Evolutionary conservation across 768 basidiomycete species (phyloP), one percentile per base, ranked within the genome.

Genomic region (Suillus decipiens): DNA sequence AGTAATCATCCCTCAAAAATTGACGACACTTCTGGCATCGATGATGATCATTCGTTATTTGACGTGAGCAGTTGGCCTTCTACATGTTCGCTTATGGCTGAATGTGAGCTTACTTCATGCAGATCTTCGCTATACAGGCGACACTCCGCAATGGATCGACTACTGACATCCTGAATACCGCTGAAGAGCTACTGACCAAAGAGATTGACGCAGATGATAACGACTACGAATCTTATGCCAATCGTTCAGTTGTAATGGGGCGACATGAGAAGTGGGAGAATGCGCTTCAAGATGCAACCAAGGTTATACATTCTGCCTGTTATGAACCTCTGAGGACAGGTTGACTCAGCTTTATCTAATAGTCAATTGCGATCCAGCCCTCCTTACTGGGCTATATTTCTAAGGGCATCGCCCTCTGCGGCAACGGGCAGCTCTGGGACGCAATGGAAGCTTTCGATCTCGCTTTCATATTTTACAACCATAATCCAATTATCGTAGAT

Each of bases 401-500:
- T 4, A 51, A 31, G 50, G 50, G 28, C 17, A 51, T 51, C 4
- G 50, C 50, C 9, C 50, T 51, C 31, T 51, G 50, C 17, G 50
- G 50, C 50, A 19, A 17, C 15, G 50, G 28, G 8, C 28, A 51
- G 50, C 28, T 51, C 15, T 51, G 50, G 28, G 28, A 33, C 9
- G 50, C 50, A 9, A 51, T 51, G 50, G 50, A 51, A 17, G 50
- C 50, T 51, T 51, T 51, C 28, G 50, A 51, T 31, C 50, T 51
- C 31, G 50, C 50, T 51, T 51, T 51, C 50, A 17, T 51, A 51
- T 51, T 51, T 19, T 51, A 17, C 9, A 51, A 31, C 10, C 50
- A 17, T 31, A 33, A 51, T 51, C 28, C 50, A 28, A 31, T 31
- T 51, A 28, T 31, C 1, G 50, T 51, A 2, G 50, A 51, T 51